Conservation (phyloP, 176 grass and related monocot species). For the Rhipidocladum racemiflorum region DNA sequence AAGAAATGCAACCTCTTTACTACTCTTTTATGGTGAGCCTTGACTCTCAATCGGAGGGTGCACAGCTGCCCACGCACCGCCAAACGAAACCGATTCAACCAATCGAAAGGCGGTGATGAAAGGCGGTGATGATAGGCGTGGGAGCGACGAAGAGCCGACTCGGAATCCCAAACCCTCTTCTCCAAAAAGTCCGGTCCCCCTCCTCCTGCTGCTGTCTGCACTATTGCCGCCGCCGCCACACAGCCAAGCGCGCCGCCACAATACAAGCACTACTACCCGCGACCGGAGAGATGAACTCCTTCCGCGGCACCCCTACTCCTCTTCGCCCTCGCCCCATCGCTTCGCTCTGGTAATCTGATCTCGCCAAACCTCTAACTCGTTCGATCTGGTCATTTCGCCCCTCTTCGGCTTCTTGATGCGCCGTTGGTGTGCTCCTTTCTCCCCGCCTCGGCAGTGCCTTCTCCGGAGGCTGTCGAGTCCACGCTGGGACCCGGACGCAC, state of each 20-base stretch:
- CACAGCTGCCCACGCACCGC: not conserved
- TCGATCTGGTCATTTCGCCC: conserved; percentile 30
- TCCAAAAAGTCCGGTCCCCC: not conserved
- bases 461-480: conserved; percentile 30
- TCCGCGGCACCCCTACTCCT: not conserved
- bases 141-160: not conserved
- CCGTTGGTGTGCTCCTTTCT: not conserved
- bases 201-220: not conserved
- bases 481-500: conserved; percentile 57
- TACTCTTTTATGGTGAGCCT: not conserved
- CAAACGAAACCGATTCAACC: not conserved
- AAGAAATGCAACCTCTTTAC: not conserved
- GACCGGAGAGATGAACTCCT: conserved; percentile 34
- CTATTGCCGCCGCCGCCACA: not conserved
- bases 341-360: conserved; percentile 30
- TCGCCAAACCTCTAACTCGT: not conserved
- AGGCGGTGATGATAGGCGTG: not conserved
- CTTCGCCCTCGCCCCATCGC: not conserved
- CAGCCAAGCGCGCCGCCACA: no score
- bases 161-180: conserved; percentile 4
- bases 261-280: not conserved
- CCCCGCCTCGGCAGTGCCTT: not conserved
- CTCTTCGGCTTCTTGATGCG: not conserved
- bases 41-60: not conserved
- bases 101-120: no score